Evolutionary conservation across 1,284 basidiomycete genomes (phyloP).

Genomic region (Inonotus obliquus): DNA sequence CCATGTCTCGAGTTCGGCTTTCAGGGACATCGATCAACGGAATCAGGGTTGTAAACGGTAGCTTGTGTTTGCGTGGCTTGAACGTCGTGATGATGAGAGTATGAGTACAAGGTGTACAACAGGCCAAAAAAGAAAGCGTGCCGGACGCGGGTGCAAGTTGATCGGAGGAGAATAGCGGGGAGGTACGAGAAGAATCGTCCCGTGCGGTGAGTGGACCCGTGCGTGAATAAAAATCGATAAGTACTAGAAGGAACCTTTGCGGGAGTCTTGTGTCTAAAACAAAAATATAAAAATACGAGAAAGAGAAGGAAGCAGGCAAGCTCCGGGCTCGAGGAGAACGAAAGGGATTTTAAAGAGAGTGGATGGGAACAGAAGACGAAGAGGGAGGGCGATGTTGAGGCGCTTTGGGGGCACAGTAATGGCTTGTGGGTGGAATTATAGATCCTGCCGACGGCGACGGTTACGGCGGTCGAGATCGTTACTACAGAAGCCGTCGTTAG

Average conservation of each 20-base stretch:
- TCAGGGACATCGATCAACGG: slow-evolving; percentile 60
- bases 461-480: too few species aligned
- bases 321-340: slow-evolving; percentile 17
- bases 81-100: neutral
- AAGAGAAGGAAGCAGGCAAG: slow-evolving; percentile 2
- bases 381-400: neutral
- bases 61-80: neutral
- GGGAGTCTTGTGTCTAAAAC: neutral
- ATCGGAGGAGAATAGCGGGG: neutral
- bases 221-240: neutral
- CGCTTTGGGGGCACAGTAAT: neutral
- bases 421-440: neutral
- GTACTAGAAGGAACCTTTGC: neutral
- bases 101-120: neutral
- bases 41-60: slow-evolving; percentile 7
- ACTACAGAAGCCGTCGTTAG: too few species aligned
- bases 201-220: neutral
- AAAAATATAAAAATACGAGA: slow-evolving; percentile 3
- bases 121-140: slow-evolving; percentile 9
- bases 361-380: slow-evolving; percentile 1
- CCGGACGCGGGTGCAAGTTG: slow-evolving; percentile 16
- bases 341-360: slow-evolving; percentile 10
- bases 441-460: neutral
- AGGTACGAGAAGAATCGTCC: neutral
- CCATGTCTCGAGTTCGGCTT: slow-evolving; percentile 86